Conservation (phyloP, 179 eudicot species). For the Camellia oleifera region DNA sequence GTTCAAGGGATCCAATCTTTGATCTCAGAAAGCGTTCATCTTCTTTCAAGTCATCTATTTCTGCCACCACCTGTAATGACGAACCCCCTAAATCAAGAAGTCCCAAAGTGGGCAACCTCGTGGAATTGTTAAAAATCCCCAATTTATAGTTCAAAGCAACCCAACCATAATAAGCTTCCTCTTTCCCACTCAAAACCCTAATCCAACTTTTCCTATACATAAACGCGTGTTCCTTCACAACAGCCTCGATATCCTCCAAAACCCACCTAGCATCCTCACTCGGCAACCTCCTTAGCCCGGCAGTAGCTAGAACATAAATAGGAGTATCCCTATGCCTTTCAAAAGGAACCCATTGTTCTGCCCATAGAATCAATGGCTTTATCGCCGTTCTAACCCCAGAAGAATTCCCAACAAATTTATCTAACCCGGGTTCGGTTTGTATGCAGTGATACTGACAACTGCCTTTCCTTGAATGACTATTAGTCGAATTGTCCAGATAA, state of each 20-base stretch:
- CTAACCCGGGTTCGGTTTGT: conserved; percentile 87
- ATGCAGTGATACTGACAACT: conserved; percentile 71
- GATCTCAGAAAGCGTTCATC: conserved; percentile 40
- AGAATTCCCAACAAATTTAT: conserved; percentile 61
- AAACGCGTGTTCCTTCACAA: conserved; percentile 52
- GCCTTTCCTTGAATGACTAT: conserved; percentile 26
- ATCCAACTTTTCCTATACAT: conserved; percentile 54
- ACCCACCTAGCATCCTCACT: conserved; percentile 37
- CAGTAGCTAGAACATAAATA: conserved; percentile 72
- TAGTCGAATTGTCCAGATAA: conserved; percentile 50
- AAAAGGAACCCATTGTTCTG: conserved; percentile 52
- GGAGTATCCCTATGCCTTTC: conserved; percentile 50
- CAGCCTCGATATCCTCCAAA: conserved; percentile 54
- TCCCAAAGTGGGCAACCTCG: conserved; percentile 47
- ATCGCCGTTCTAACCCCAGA: conserved; percentile 55
- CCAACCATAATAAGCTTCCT: conserved; percentile 94
- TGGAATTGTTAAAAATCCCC: conserved; percentile 48
- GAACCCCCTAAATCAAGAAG: conserved; percentile 94
- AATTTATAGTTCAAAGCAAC: conserved; percentile 68
- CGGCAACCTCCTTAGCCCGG: conserved; percentile 67
- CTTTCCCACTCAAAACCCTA: conserved; percentile 79
- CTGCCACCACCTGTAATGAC: conserved; percentile 73
- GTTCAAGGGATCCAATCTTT: conserved; percentile 49
- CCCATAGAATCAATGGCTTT: conserved; percentile 73
- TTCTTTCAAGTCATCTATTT: conserved; percentile 29